Conservation (phyloP, 257 asterid species). For the Solanum habrochaites region DNA sequence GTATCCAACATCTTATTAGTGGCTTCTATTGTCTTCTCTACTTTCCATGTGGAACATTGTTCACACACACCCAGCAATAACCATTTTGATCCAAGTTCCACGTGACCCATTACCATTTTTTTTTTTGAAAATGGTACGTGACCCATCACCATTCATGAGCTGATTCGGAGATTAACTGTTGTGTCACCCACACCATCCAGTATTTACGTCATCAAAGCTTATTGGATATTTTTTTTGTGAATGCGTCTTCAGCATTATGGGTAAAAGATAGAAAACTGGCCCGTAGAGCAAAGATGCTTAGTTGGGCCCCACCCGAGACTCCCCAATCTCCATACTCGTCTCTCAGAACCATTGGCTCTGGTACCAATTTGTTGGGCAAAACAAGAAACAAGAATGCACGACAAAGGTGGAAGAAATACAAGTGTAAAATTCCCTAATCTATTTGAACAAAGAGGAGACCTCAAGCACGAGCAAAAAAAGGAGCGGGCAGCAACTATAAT, state of each 20-base stretch:
- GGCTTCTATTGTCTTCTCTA: neutral
- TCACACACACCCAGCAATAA: neutral
- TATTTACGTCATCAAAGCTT: neutral
- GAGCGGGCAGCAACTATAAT: neutral
- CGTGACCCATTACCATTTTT: neutral
- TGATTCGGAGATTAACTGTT: neutral
- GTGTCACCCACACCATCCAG: neutral
- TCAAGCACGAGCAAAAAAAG: neutral
- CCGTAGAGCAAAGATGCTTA: neutral
- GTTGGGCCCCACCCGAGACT: neutral
- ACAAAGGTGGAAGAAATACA: neutral
- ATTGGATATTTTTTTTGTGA: neutral
- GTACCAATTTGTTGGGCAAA: neutral
- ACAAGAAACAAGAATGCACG: neutral
- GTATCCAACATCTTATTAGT: neutral
- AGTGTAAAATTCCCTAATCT: neutral
- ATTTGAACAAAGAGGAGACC: neutral
- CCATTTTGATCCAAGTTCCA: neutral
- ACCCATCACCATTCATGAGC: neutral
- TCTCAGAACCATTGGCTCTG: neutral
- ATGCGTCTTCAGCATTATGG: neutral
- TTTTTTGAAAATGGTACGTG: no score
- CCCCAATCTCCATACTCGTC: neutral
- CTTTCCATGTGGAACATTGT: neutral
- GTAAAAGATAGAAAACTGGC: neutral